Evolutionary conservation across 352 stramenopile species (phyloP), one percentile per base, ranked within the genome.

Genomic region (Phytophthora sp.): DNA sequence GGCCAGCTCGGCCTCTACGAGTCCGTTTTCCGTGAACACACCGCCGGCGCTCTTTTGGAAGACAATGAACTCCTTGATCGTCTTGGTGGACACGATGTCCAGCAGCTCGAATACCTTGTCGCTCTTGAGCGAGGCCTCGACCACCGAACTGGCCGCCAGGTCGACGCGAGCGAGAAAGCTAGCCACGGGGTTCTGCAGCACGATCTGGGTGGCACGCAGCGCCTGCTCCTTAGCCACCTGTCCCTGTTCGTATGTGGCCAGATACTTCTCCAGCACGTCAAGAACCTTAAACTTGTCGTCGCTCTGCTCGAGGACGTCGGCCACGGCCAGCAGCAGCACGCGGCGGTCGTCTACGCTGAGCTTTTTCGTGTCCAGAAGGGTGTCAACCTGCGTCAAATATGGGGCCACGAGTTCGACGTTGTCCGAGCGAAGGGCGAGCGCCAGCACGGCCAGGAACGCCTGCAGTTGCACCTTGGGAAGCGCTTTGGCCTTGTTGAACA

Each of bases 1-100:
- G 18, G 74, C 73, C 54, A 91, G 82, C 57, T 89, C 77, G 15
- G 73, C 76, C 38, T 90, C 76, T 33, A 82, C 64, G 18, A 96
- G 56, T 11, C 50, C 79, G 63, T 92, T 76, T 26, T 84, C 60
- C 39, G 73, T 76, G 53, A 96, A 86, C 31, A 94, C 82, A 3
- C 84, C 71, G 16, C 74, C 78, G n/a, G 81, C 88, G 11, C 47
- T 56, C 69, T 86, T 89, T 47, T 90, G 63, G 69, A 98, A 97
- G 38, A 88, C 79, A 4, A 65, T 44, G 36, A 95, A 98, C 69
- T 98, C 94, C 62, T 84, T 80, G 49, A 98, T 76, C 60, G 93
- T 98, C 60, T 97, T 95, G 66, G 89, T 88, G 61, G 94, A 94
- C 63, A 98, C 89, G 56, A 98, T 95, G 55, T 97, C 82, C 57